Conservation (phyloP, 495 filamentous ascomycete genomes). For the Lentithecium fluviatile region DNA sequence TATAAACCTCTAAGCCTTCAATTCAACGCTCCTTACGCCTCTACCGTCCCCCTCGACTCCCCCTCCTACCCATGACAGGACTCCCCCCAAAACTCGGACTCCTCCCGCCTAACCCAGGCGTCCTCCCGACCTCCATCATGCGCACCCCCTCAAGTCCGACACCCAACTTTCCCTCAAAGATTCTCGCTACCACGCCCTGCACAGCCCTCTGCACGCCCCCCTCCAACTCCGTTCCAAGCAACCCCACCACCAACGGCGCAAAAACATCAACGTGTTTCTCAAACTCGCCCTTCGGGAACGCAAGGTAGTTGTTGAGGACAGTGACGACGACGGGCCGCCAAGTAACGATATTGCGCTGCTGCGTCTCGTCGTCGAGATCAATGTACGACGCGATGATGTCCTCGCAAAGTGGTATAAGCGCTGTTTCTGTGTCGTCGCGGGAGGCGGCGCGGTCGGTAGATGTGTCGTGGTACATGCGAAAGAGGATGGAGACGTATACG, state of each 20-base stretch:
- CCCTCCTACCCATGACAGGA: too few relatives aligned
- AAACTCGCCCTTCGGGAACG: slow-evolving; percentile 82
- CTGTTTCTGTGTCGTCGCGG: slow-evolving; percentile 77
- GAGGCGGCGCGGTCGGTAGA: slow-evolving; percentile 75
- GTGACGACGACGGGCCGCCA: slow-evolving; percentile 97
- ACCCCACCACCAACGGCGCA: slow-evolving; percentile 79
- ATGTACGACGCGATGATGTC: slow-evolving; percentile 87
- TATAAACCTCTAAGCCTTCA: too few relatives aligned
- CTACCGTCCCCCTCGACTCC: too few relatives aligned
- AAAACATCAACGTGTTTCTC: slow-evolving; percentile 74
- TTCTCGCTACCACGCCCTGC: slow-evolving; percentile 69
- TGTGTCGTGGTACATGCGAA: slow-evolving; percentile 95
- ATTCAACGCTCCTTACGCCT: too few relatives aligned
- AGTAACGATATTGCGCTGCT: slow-evolving; percentile 91
- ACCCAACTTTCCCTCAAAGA: slow-evolving; percentile 80
- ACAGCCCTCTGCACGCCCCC: slow-evolving; percentile 73
- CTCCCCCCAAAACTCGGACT: too few relatives aligned
- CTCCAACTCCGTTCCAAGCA: slow-evolving; percentile 79
- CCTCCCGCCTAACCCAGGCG: too few relatives aligned
- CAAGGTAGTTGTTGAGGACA: slow-evolving; percentile 91
- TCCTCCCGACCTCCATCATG: too few relatives aligned
- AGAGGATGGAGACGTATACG: slow-evolving; percentile 89
- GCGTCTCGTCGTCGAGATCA: slow-evolving; percentile 84
- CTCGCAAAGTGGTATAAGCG: slow-evolving; percentile 88
- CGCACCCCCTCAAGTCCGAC: too few relatives aligned